These are phyloP conservation scores for Fusarium tanahbumbuense DNA, from an alignment of 2,329 filamentous ascomycete species.

Conservation along the genomic window DNA sequence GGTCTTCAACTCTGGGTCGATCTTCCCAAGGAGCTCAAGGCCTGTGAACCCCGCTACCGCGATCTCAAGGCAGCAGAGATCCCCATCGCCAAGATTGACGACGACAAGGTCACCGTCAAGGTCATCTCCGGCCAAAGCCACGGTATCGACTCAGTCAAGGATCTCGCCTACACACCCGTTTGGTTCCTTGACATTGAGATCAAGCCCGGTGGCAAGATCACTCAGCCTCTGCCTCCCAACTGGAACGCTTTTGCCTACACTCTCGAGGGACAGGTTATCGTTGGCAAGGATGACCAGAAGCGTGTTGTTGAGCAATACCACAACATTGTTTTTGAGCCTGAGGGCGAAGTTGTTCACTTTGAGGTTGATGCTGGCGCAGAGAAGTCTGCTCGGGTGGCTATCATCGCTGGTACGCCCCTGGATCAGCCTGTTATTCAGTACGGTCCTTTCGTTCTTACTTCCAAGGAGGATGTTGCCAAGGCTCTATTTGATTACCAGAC, in stretches of 20 bases:
- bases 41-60: slow-evolving; percentile 90
- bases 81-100: slow-evolving; percentile 76
- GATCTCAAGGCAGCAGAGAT: slow-evolving; percentile 85
- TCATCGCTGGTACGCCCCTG: slow-evolving; percentile 82
- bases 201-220: slow-evolving; percentile 80
- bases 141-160: slow-evolving; percentile 86
- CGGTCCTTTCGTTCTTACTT: slow-evolving; percentile 83
- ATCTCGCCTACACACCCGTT: slow-evolving; percentile 96
- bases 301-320: slow-evolving; percentile 76
- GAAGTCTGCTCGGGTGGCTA: slow-evolving; percentile 63
- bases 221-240: slow-evolving; percentile 78
- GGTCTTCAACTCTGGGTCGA: slow-evolving; percentile 98
- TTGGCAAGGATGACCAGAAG: slow-evolving; percentile 65
- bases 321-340: slow-evolving; percentile 87
- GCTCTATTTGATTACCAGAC: slow-evolving; percentile 81
- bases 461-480: slow-evolving; percentile 78
- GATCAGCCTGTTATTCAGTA: slow-evolving; percentile 87
- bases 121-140: slow-evolving; percentile 89
- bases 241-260: slow-evolving; percentile 95
- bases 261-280: slow-evolving; percentile 77
- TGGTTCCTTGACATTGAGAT: slow-evolving; percentile 91
- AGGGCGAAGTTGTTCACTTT: slow-evolving; percentile 80
- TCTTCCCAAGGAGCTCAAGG: slow-evolving; percentile 82
- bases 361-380: slow-evolving; percentile 74
- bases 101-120: slow-evolving; percentile 81